A percentile compares a stretch with the other conserved stretches of the same genome.
These are phyloP conservation scores for Colletotrichum sp. DNA, from an alignment of 2,329 filamentous ascomycete species.

Conservation along the genomic window DNA sequence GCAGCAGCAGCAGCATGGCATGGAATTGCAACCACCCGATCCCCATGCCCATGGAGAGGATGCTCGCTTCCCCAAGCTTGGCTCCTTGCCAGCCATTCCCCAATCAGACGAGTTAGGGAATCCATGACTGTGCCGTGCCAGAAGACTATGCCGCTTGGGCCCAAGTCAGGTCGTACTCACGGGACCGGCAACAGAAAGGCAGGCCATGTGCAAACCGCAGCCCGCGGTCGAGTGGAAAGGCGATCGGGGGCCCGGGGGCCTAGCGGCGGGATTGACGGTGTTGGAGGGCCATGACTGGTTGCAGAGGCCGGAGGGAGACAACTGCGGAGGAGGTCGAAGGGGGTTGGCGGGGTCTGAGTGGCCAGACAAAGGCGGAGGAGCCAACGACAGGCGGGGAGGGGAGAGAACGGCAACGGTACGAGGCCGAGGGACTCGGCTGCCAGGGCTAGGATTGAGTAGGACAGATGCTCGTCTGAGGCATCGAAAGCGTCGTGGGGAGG, in stretches of 20 bases:
- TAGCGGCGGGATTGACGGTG: conserved; percentile 21
- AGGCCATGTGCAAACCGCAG: conserved; percentile 1
- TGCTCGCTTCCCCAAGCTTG: conserved; percentile 4
- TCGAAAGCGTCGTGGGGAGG: not conserved
- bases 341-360: conserved; percentile 4
- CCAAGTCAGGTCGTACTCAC: conserved; percentile 1
- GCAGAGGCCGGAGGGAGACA: not conserved
- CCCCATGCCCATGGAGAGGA: not conserved
- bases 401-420: not conserved
- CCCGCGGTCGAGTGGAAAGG: not conserved
- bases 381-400: not conserved
- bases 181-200: not conserved
- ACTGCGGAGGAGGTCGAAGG: not conserved
- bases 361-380: not conserved
- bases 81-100: not conserved
- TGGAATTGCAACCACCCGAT: not conserved
- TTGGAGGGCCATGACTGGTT: conserved; percentile 14
- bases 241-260: not conserved
- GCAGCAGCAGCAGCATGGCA: not conserved
- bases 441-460: not conserved
- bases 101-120: not conserved
- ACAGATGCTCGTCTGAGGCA: not conserved
- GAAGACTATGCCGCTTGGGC: not conserved
- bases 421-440: not conserved
- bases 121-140: not conserved